A percentile compares a stretch with the other conserved stretches of the same genome.
These are phyloP conservation scores for Scytalidium lignicola DNA, from an alignment of 2,329 filamentous ascomycete species.

Conservation along the genomic window DNA sequence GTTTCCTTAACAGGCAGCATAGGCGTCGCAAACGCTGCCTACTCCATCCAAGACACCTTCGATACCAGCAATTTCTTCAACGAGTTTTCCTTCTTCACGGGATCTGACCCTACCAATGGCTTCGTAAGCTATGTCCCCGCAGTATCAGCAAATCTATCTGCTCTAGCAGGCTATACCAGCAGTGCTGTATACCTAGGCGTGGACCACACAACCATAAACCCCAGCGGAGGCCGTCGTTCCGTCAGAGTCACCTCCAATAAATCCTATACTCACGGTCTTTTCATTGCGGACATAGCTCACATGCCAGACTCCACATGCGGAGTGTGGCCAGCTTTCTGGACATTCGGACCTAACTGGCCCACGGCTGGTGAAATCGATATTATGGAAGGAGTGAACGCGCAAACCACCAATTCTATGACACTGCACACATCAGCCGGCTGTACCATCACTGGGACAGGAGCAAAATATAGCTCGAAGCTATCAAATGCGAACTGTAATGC, in stretches of 20 bases:
- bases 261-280: constrained; percentile 49
- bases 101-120: constrained; percentile 65
- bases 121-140: constrained; percentile 66
- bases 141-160: constrained; percentile 48
- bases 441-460: constrained; percentile 44
- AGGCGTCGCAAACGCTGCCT: constrained; percentile 24
- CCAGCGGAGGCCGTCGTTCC: constrained; percentile 58
- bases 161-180: constrained; percentile 38
- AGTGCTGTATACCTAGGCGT: constrained; percentile 63
- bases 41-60: constrained; percentile 39
- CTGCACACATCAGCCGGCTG: constrained; percentile 63
- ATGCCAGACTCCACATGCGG: constrained; percentile 55
- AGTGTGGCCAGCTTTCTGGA: constrained; percentile 54
- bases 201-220: constrained; percentile 54
- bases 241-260: constrained; percentile 59
- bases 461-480: constrained; percentile 40
- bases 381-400: constrained; percentile 69
- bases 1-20: neutral
- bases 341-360: constrained; percentile 63
- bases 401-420: constrained; percentile 55
- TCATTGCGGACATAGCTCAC: constrained; percentile 53
- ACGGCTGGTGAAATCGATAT: constrained; percentile 71
- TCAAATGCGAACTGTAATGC: constrained; percentile 53
- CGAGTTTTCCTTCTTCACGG: constrained; percentile 50
- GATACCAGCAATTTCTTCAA: constrained; percentile 38